Percentiles rank a stretch among this genome's conserved stretches.
phyloP scores from a whole-genome alignment of 495 filamentous ascomycete species.

The Hyaloscypha variabilis region DNA sequence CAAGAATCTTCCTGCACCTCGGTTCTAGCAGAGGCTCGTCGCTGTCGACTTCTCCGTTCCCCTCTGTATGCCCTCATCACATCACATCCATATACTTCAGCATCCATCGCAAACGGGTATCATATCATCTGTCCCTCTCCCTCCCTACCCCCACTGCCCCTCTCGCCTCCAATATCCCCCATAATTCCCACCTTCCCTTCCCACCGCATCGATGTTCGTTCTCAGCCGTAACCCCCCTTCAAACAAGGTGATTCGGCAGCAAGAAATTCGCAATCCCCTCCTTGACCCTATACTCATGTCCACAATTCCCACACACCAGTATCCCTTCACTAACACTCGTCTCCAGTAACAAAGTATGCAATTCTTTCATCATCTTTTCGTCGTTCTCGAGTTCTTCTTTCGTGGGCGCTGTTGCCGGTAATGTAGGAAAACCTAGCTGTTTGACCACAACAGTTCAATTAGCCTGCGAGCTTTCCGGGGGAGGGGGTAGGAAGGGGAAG shows the following conservation, averaged over 20 bases:
- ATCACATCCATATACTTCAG: too few species aligned
- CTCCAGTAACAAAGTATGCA: slow-evolving; percentile 85
- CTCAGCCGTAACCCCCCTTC: too few species aligned
- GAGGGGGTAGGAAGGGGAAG: slow-evolving; percentile 5
- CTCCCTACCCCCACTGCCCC: neutral
- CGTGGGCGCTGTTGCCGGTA: slow-evolving; percentile 65
- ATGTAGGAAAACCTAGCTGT: slow-evolving; percentile 80
- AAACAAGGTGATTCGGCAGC: slow-evolving; percentile 87
- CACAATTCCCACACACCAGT: slow-evolving; percentile 87
- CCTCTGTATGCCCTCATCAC: too few species aligned
- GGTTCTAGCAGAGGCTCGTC: too few species aligned
- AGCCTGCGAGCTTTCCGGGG: neutral
- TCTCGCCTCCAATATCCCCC: neutral
- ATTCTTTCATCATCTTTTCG: slow-evolving; percentile 69
- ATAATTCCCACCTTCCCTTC: too few species aligned
- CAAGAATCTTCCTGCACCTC: too few species aligned
- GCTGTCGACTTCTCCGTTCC: too few species aligned
- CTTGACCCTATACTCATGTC: slow-evolving; percentile 88
- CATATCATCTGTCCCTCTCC: neutral
- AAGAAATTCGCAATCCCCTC: slow-evolving; percentile 97
- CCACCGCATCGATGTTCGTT: too few species aligned
- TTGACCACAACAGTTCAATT: neutral
- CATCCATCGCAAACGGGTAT: neutral
- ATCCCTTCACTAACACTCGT: slow-evolving; percentile 87
- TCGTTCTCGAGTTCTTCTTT: slow-evolving; percentile 60